phyloP scores from a whole-genome alignment of 1,139 yeast genomes.

The Yamadazyma siamensis region DNA sequence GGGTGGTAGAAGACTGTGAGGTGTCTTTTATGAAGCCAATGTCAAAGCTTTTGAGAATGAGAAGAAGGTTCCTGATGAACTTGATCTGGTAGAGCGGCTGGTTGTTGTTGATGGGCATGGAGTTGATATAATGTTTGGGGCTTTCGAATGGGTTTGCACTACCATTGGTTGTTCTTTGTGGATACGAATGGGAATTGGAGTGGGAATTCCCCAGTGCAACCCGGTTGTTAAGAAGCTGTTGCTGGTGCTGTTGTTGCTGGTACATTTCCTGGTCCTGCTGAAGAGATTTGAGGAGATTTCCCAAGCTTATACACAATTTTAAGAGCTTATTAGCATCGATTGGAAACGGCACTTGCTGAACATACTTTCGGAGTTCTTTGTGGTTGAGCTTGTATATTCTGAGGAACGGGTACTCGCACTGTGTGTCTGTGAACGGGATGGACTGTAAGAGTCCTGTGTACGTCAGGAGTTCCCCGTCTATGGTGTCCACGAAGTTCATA shows the following conservation, averaged over 20 bases:
- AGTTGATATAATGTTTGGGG: constrained; percentile 14
- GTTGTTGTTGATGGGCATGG: constrained; percentile 8
- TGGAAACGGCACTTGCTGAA: constrained; percentile 24
- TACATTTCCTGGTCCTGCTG: constrained; percentile 35
- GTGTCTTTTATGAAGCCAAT: constrained; percentile 23
- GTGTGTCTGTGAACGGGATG: constrained; percentile 31
- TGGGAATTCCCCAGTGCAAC: not conserved
- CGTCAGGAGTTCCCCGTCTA: constrained; percentile 27
- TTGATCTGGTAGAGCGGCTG: constrained; percentile 32
- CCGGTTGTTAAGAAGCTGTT: constrained; percentile 8
- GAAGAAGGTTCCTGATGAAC: constrained; percentile 33
- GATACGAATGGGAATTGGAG: constrained; percentile 1
- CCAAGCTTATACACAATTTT: constrained; percentile 43
- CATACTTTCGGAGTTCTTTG: constrained; percentile 22
- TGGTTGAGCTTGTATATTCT: constrained; percentile 32
- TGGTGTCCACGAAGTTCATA: constrained; percentile 13
- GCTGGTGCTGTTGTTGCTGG: constrained; percentile 22
- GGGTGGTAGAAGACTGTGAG: constrained; percentile 13
- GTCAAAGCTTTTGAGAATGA: constrained; percentile 40
- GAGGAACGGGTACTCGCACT: constrained; percentile 20
- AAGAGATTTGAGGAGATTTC: constrained; percentile 37
- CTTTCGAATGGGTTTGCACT: constrained; percentile 12
- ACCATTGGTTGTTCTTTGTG: too few relatives aligned
- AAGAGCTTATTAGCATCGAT: constrained; percentile 37
- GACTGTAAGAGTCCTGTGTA: constrained; percentile 28